Base-by-base conservation (phyloP, 441 rosid genomes). In the Jatropha podagrica region DNA sequence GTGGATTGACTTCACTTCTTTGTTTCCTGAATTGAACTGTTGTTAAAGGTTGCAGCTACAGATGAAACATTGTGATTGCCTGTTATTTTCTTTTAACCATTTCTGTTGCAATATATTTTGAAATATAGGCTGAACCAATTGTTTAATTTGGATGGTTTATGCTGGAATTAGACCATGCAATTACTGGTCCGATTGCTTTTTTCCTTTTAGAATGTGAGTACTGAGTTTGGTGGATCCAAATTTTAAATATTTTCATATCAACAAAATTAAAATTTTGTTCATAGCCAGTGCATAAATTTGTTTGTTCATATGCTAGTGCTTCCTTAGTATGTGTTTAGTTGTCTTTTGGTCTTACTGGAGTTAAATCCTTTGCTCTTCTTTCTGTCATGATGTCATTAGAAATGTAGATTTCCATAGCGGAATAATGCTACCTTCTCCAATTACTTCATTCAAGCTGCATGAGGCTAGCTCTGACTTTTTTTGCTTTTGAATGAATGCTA, bases 1-100 rank as follows among this genome's bases (percentile, higher is more conserved):
- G 82, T 73, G 55, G 72, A 69, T 58, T 32, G 51, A 38, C 68
- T 0, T 74, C 77, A 17, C 26, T 65, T n/a, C n/a, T 72, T 68
- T 38, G 4, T 15, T 37, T 40, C 4, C 23, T 38, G 12, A 20
- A 7, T 38, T 41, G 17, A 51, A n/a, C 1, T 65, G 63, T 51
- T 44, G 49, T 17, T 62, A 12, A 38, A 27, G 48, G 13, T 46
- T 72, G 13, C 51, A 15, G 15, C 26, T 64, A 52, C 8, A 2
- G 54, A 42, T 26, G 37, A 32, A 14, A 66, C 38, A 38, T 12
- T 65, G 48, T 58, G 52, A 15, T 13, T 42, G 20, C 8, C 20
- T 40, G 27, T 26, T 51, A 2, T 40, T 74, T 64, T 61, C 71
- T 4, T 44, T 65, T 44, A 18, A 4, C 20, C 40, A 7, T 62